Conservation (phyloP, 441 rosid genomes). For the Gossypium trilobum region DNA sequence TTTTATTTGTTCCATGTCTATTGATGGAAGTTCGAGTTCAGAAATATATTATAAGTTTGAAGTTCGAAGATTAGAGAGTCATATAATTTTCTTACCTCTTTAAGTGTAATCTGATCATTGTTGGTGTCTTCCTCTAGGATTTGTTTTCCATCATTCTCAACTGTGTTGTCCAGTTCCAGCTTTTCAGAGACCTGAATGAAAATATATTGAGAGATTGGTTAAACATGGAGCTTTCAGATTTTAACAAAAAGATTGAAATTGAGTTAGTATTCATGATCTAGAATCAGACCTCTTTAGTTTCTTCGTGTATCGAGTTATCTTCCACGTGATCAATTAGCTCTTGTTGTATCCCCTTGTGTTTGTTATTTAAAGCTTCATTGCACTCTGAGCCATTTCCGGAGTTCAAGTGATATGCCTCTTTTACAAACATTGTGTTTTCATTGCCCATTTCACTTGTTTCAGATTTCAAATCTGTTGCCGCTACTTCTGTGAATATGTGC, state of each 20-base stretch:
- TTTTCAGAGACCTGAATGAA: background rate
- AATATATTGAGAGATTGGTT: background rate
- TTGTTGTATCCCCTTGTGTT: constrained; percentile 12
- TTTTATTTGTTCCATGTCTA: background rate
- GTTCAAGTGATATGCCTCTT: background rate
- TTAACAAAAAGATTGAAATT: background rate
- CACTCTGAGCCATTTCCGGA: background rate
- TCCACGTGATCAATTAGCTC: constrained; percentile 19
- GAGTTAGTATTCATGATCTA: background rate
- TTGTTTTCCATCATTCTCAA: background rate
- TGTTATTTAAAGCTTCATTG: constrained; percentile 8
- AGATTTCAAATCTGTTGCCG: constrained; percentile 15
- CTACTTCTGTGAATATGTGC: background rate
- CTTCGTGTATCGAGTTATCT: constrained; percentile 9
- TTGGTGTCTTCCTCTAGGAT: background rate
- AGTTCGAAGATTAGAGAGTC: too few species aligned
- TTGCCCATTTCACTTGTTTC: constrained; percentile 4
- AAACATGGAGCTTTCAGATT: background rate
- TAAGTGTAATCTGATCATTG: background rate
- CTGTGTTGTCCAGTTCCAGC: background rate
- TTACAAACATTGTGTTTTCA: constrained; percentile 11
- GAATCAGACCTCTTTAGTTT: constrained; percentile 25
- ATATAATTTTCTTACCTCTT: background rate
- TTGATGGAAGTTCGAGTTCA: too few species aligned
- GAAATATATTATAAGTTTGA: too few species aligned